Base-by-base conservation (phyloP, 2,329 filamentous ascomycete genomes). In the Mycogone perniciosa region DNA sequence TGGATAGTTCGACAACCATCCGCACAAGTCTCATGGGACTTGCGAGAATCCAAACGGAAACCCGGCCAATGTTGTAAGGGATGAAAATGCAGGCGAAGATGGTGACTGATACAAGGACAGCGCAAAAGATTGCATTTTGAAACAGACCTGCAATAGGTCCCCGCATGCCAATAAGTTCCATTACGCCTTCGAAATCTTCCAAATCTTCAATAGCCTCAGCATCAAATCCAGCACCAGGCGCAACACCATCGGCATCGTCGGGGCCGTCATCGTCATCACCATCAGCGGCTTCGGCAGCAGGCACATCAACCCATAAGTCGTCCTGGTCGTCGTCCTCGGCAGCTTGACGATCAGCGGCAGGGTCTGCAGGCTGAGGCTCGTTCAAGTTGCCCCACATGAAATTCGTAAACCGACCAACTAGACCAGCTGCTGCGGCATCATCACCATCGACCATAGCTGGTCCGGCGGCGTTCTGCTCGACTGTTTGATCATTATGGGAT, bases 81-180 rank as follows among this genome's bases (percentile, higher is more conserved):
- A 96, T 71, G 72, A 93, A 96, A 41, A 97, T 82, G 46, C 90
- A 92, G 52, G 87, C 74, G 47, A 89, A 85, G 39, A 99, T 83
- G 10, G 91, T 95, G 46, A 92, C 81, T 1, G 88, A 87, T 10
- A 99, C 89, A 30, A 99, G 77, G 42, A 97, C 85, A 6, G 88
- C 86, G 64, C 92, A 96, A 68, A 99, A 99, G 11, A 96, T 84
- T 50, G 88, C 90, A 59, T 99, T 99, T 63, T 99, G 93, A 58
- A 97, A 83, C 5, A 99, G 78, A 3, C 89, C 90, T 10, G 86
- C 85, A 3, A 99, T 76, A 0, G 93, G 93, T 0, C 93, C 93
- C 62, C 95, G 89, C 87, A 99, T 95, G 35, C 93, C 93, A 53
- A 99, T 86, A 11, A 99, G 80, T 66, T 99, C 93, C 74, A 99